Conservation (phyloP, 257 asterid species). For the Lycium barbarum region DNA sequence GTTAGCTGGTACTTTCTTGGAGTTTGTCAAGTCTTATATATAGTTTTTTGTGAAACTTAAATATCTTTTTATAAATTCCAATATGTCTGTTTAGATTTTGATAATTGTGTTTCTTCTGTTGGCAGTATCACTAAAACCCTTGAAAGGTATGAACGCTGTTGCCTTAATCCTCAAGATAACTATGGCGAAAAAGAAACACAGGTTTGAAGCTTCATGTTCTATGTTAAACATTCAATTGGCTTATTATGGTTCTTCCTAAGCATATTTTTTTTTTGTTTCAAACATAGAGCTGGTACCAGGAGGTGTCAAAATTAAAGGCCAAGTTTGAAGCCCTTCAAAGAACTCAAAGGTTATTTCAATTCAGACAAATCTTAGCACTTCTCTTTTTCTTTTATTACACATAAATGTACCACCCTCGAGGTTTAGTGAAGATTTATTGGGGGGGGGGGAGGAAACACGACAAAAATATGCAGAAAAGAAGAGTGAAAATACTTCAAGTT, state of each 20-base stretch:
- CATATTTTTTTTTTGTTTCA: background rate
- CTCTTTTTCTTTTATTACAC: background rate
- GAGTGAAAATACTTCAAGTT: background rate
- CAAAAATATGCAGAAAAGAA: too few species aligned
- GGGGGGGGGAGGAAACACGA: too few species aligned
- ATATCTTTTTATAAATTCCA: too few species aligned
- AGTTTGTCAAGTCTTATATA: too few species aligned
- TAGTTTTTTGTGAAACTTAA: too few species aligned
- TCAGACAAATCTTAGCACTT: background rate
- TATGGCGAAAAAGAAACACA: conserved; percentile 68
- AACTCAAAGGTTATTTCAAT: conserved; percentile 69
- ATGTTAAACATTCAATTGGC: too few species aligned
- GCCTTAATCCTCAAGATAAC: conserved; percentile 66
- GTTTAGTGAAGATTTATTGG: too few species aligned
- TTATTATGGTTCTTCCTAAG: background rate
- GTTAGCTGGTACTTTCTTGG: too few species aligned
- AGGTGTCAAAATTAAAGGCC: conserved; percentile 77
- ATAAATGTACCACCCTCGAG: background rate
- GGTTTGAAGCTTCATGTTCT: conserved; percentile 44
- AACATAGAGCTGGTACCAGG: conserved; percentile 85
- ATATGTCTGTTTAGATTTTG: background rate
- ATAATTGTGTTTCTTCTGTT: background rate
- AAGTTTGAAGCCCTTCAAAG: conserved; percentile 88
- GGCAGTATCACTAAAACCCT: conserved; percentile 69
- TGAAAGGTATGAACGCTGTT: conserved; percentile 86